Evolutionary conservation across 2,329 filamentous ascomycete species (phyloP).

Genomic region (Coniochaeta ligniaria): DNA sequence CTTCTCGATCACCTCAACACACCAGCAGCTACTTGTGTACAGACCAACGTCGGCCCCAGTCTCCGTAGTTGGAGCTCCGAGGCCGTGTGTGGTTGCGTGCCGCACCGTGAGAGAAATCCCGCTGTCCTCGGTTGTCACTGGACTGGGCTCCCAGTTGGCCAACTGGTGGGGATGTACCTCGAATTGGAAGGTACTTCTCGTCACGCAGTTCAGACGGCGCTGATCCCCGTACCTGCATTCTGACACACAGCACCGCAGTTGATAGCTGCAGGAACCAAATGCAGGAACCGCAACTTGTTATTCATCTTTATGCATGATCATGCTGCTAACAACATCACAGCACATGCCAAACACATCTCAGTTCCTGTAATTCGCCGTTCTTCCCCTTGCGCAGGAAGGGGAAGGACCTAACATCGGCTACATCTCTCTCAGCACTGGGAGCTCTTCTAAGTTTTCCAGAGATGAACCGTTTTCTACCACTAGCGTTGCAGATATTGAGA

Average conservation of each 20-base stretch:
- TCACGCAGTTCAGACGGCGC: background rate
- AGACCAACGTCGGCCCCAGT: background rate
- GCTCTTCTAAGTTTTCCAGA: background rate
- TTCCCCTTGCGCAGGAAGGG: too few relatives aligned
- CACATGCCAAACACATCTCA: too few relatives aligned
- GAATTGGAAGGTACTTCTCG: background rate
- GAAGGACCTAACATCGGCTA: background rate
- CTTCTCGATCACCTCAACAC: background rate
- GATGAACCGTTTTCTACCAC: background rate
- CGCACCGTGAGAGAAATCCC: background rate
- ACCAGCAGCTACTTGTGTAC: background rate
- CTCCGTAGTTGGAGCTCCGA: background rate
- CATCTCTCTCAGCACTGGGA: background rate
- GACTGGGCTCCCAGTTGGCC: too few relatives aligned
- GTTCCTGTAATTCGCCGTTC: too few relatives aligned
- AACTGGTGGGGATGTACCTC: background rate
- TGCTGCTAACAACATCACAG: background rate
- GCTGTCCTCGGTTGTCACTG: background rate
- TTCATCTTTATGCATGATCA: background rate
- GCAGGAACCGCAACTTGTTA: slow-evolving; percentile 1
- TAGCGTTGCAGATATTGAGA: background rate
- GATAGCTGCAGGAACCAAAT: background rate
- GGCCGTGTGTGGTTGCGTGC: background rate
- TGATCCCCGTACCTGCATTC: background rate
- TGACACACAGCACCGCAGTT: background rate